Percentiles rank a stretch among this genome's conserved stretches.
These are phyloP conservation scores for Epicoccum nigrum DNA, from an alignment of 2,329 filamentous ascomycete species.

Conservation along the genomic window DNA sequence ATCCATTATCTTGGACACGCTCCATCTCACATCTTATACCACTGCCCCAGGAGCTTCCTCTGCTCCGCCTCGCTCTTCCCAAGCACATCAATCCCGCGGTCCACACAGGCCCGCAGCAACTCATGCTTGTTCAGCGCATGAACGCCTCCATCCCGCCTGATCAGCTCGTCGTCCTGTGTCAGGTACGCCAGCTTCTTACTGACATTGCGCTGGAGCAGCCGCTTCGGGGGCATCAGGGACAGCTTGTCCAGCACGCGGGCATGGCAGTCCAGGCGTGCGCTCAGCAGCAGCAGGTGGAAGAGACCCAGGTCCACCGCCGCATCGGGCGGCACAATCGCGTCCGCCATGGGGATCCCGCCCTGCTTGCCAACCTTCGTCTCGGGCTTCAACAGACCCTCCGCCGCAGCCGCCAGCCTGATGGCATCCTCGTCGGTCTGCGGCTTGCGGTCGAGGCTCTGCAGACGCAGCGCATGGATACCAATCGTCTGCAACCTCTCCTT, in stretches of 20 bases:
- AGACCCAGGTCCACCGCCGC: constrained; percentile 12
- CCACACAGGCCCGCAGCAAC: constrained; percentile 71
- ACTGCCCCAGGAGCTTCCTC: constrained; percentile 31
- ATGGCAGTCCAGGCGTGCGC: constrained; percentile 33
- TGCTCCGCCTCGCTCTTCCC: constrained; percentile 38
- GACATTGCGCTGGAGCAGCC: constrained; percentile 63
- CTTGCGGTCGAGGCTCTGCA: constrained; percentile 17
- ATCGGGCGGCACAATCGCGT: constrained; percentile 5
- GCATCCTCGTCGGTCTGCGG: constrained; percentile 1
- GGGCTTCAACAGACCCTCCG: constrained; percentile 3
- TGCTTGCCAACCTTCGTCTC: constrained; percentile 4
- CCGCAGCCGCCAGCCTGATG: constrained; percentile 4
- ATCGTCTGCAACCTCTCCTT: constrained; percentile 25
- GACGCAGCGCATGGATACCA: constrained; percentile 22
- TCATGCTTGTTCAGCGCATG: constrained; percentile 66
- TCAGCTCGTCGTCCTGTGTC: constrained; percentile 71
- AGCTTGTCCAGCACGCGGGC: constrained; percentile 48
- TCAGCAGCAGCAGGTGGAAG: constrained; percentile 28
- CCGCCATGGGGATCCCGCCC: constrained; percentile 10
- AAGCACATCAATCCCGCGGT: constrained; percentile 49
- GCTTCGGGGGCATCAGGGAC: constrained; percentile 50
- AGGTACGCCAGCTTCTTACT: constrained; percentile 66
- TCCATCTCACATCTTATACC: constrained; percentile 17
- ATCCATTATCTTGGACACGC: too few relatives aligned
- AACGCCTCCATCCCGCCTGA: constrained; percentile 68